Conservation (phyloP, 352 stramenopile species). For the Blastocystis sp. region DNA sequence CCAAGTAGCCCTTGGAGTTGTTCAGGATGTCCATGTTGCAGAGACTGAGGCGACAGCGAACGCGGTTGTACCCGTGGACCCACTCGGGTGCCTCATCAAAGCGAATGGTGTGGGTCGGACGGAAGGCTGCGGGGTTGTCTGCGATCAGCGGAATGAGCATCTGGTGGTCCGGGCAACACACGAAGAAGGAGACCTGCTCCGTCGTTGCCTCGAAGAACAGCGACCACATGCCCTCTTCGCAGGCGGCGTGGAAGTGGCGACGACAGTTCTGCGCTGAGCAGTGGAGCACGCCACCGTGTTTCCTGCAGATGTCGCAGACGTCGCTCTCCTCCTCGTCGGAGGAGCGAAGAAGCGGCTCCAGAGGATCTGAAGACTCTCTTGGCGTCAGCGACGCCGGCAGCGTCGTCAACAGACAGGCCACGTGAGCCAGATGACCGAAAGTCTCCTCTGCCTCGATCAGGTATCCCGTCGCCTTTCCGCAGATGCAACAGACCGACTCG, state of each 20-base stretch:
- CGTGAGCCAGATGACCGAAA: not conserved
- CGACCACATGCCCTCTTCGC: not conserved
- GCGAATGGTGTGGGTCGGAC: not conserved
- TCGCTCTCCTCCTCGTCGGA: not conserved
- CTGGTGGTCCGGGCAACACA: not conserved
- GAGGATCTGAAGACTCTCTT: not conserved
- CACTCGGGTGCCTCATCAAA: not conserved
- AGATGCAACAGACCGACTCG: not conserved
- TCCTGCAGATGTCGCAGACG: not conserved
- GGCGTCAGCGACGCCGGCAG: not conserved
- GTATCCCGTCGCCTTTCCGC: not conserved
- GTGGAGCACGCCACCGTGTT: not conserved
- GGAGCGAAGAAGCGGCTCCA: not conserved
- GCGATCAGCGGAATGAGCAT: not conserved
- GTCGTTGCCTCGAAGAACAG: not conserved
- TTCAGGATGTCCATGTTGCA: not conserved
- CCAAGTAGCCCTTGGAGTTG: not conserved
- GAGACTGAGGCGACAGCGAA: not conserved
- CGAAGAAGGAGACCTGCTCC: not conserved
- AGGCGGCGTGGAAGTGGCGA: not conserved
- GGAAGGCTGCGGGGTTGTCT: not conserved
- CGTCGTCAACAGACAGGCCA: not conserved
- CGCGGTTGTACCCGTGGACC: not conserved
- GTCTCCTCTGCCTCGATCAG: not conserved
- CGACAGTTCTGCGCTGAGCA: not conserved